A percentile compares a stretch with the other conserved stretches of the same genome.
These are phyloP conservation scores for Komagataella pastoris DNA, from an alignment of 805 yeast species.

Conservation along the genomic window DNA sequence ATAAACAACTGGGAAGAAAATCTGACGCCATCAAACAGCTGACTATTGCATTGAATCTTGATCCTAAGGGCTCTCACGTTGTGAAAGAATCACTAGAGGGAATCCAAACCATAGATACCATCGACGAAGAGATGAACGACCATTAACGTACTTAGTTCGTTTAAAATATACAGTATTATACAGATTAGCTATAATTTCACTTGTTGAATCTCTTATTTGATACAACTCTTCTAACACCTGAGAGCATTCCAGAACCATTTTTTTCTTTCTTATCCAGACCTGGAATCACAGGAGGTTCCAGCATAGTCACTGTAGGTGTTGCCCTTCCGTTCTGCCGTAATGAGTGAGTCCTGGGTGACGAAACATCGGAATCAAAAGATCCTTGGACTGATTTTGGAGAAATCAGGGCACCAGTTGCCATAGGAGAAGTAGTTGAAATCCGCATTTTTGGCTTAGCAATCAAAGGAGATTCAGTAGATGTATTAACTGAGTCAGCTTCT, in stretches of 20 bases:
- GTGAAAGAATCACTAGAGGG: conserved; percentile 75
- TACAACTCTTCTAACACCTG: not conserved
- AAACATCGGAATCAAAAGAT: not conserved
- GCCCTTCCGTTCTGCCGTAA: not conserved
- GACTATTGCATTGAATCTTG: conserved; percentile 80
- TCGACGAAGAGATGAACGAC: conserved; percentile 1
- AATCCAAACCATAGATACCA: conserved; percentile 6
- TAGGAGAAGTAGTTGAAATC: not conserved
- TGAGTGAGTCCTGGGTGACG: not conserved
- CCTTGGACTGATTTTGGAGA: not conserved
- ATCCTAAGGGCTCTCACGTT: conserved; percentile 83
- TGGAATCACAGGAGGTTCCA: not conserved
- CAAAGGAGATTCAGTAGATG: not conserved
- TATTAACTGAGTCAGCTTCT: not conserved
- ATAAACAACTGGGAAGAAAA: conserved; percentile 61
- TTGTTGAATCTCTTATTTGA: not conserved
- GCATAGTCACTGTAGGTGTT: not conserved
- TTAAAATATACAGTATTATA: not conserved
- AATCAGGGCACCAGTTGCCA: not conserved
- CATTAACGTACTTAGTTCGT: conserved; percentile 1
- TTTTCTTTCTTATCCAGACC: not conserved
- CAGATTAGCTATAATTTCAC: not conserved
- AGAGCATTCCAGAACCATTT: not conserved
- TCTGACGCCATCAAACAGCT: conserved; percentile 73
- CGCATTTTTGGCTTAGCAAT: not conserved